Evolutionary conservation across 129 eudicot species (phyloP).

Genomic region (sunflower (Helianthus annuus)): DNA sequence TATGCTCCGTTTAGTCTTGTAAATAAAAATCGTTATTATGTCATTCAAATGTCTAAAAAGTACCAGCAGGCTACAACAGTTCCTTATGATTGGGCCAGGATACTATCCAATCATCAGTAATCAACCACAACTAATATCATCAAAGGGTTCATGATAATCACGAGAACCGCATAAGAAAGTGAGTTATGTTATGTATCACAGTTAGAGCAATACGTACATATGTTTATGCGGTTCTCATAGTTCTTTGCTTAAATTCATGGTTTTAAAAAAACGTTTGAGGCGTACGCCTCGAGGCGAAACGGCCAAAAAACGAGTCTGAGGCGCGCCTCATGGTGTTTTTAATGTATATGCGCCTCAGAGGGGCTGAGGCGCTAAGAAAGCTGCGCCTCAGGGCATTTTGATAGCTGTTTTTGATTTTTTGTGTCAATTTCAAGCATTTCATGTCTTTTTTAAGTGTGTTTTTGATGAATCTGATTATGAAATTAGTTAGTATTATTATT

Average conservation of each 20-base stretch:
- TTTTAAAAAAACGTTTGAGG: too few relatives aligned
- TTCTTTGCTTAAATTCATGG: background rate
- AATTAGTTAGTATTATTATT: too few relatives aligned
- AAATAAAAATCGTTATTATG: background rate
- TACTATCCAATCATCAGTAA: background rate
- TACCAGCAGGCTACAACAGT: background rate
- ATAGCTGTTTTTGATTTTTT: too few relatives aligned
- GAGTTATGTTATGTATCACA: background rate
- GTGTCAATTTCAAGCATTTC: too few relatives aligned
- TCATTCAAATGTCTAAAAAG: slow-evolving; percentile 1
- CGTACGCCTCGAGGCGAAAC: too few relatives aligned
- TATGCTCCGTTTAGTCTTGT: background rate
- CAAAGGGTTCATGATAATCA: background rate
- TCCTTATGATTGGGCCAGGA: background rate
- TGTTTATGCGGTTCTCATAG: background rate
- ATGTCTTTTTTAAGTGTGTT: too few relatives aligned
- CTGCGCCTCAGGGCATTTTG: too few relatives aligned
- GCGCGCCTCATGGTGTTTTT: too few relatives aligned
- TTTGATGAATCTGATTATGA: too few relatives aligned
- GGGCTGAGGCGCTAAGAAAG: too few relatives aligned
- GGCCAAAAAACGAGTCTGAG: too few relatives aligned
- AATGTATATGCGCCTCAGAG: too few relatives aligned
- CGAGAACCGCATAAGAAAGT: background rate
- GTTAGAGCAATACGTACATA: background rate
- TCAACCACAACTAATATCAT: background rate